These are phyloP conservation scores for Hypericum androsaemum DNA, from an alignment of 345 rosid species.

Conservation along the genomic window DNA sequence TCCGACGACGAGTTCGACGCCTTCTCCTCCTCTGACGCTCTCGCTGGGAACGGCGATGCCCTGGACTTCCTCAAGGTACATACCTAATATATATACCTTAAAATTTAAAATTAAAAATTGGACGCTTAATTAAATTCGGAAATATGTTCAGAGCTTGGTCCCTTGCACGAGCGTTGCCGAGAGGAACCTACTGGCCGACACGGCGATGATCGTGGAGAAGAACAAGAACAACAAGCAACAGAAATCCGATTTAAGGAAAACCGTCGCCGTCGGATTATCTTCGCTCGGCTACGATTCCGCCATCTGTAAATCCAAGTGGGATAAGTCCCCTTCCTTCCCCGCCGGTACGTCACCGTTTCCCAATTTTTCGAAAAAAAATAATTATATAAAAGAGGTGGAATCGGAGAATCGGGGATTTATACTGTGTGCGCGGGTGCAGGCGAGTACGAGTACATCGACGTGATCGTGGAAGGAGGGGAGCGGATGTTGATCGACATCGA, in stretches of 20 bases:
- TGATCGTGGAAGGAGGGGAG: constrained; percentile 45
- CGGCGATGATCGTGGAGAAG: constrained; percentile 69
- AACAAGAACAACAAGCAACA: constrained; percentile 46
- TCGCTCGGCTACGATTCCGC: constrained; percentile 62
- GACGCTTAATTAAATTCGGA: neutral
- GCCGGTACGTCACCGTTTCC: constrained; percentile 35
- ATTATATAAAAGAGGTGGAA: neutral
- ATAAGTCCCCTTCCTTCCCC: constrained; percentile 54
- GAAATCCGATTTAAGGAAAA: constrained; percentile 63
- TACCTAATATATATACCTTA: too few species aligned
- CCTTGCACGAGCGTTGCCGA: constrained; percentile 59
- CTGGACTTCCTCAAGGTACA: constrained; percentile 69
- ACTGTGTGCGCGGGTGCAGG: constrained; percentile 31
- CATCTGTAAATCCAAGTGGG: constrained; percentile 95
- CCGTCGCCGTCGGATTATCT: constrained; percentile 47
- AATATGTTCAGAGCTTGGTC: constrained; percentile 46
- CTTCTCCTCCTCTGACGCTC: constrained; percentile 7
- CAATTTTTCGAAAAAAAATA: neutral
- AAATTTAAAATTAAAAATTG: neutral
- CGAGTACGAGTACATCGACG: constrained; percentile 68
- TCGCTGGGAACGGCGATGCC: constrained; percentile 28
- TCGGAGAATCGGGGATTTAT: neutral
- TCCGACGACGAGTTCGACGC: constrained; percentile 76
- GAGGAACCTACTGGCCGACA: constrained; percentile 74
- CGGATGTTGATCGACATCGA: constrained; percentile 66